Evolutionary conservation across 208 protist species (phyloP), one percentile per base, ranked within the genome.

Genomic region (Trypanosoma avium): DNA sequence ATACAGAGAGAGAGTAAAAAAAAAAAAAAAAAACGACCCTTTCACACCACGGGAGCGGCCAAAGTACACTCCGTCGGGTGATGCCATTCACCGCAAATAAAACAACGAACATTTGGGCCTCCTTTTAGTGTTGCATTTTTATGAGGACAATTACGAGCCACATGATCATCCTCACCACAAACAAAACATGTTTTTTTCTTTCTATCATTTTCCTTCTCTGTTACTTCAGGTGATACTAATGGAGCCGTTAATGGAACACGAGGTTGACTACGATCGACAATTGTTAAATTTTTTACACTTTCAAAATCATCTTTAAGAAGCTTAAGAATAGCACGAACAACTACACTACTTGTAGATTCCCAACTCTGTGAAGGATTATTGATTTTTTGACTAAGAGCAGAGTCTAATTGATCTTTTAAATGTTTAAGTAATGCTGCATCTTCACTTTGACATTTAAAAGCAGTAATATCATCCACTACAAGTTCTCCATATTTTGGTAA

Each of bases 61-160:
- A 90, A 42, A 13, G 70, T 57, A 67, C 90, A 95, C 52, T 93
- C 83, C 30, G 82, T 76, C 4, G 90, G 90, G 67, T 79, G 89
- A 67, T 95, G 90, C 90, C 90, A 95, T 63, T 84, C 74, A 0
- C 90, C 90, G 32, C 90, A 96, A 49, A 96, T 84, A 45, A 96
- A 96, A 65, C 90, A 96, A 21, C 85, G 82, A 27, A 81, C 73
- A 27, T 67, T 73, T 7, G 90, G 86, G 7, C 85, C 87, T n/a
- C 76, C 75, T 43, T 86, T 85, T 58, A 62, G 62, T 46, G 78
- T 49, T 9, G 65, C 63, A 17, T 38, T 57, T 59, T 72, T 83
- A 61, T 85, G 79, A 13, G 90, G 85, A 56, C 90, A 96, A 65
- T 81, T 81, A n/a, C 82, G 79, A 7, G 79, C 80, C 7, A 92